Evolutionary conservation across 2,329 filamentous ascomycete genomes (phyloP).

Genomic region (Penicillium sp.): DNA sequence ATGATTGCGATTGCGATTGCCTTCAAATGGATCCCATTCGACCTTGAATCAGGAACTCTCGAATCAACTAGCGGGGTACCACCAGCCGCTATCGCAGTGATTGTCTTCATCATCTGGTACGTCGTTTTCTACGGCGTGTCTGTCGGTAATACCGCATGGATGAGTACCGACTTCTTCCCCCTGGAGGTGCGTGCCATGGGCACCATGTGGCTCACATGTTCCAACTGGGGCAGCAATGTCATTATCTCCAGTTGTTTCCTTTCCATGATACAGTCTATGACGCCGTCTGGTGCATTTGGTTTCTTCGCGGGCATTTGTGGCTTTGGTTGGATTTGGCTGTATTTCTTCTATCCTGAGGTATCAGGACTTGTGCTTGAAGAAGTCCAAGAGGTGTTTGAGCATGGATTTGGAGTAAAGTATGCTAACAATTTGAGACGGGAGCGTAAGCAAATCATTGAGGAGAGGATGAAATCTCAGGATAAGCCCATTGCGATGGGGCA

Average conservation of each 20-base stretch:
- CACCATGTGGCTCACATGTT: constrained; percentile 52
- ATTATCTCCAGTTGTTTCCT: constrained; percentile 54
- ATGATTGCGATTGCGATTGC: constrained; percentile 47
- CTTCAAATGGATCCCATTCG: constrained; percentile 51
- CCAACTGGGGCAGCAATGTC: constrained; percentile 51
- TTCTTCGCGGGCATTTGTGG: constrained; percentile 55
- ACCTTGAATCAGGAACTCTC: constrained; percentile 38
- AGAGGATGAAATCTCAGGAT: constrained; percentile 21
- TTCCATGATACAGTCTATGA: constrained; percentile 52
- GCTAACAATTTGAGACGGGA: constrained; percentile 43
- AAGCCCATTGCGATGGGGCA: constrained; percentile 25
- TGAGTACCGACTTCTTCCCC: constrained; percentile 51
- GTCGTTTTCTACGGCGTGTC: constrained; percentile 49
- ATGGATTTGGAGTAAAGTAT: constrained; percentile 50
- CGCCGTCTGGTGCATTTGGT: constrained; percentile 52
- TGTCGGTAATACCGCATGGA: constrained; percentile 53
- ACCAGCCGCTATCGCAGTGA: constrained; percentile 39
- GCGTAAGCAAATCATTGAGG: constrained; percentile 28
- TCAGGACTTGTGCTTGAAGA: constrained; percentile 24
- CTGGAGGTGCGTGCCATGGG: constrained; percentile 51
- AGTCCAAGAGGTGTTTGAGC: constrained; percentile 51
- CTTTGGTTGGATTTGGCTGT: constrained; percentile 43
- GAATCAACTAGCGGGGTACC: constrained; percentile 26
- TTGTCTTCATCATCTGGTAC: constrained; percentile 49
- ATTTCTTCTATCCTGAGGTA: constrained; percentile 28